A percentile compares a stretch with the other conserved stretches of the same genome.
Evolutionary conservation across 768 basidiomycete species (phyloP).

Genomic region (Coprinopsis cinerea): DNA sequence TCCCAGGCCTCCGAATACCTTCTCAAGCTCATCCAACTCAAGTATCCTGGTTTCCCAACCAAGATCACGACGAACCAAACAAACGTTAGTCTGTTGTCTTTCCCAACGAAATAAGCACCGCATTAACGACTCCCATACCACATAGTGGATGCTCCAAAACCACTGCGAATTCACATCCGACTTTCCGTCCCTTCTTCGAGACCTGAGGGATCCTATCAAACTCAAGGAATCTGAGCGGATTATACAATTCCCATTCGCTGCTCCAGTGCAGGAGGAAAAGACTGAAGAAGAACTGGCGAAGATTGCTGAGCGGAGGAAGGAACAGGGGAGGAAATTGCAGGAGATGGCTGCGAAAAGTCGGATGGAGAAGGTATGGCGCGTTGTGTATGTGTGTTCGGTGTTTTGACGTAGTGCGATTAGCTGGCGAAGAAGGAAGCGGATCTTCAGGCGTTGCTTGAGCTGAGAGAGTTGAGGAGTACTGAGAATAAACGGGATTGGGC

Average conservation of each 20-base stretch:
- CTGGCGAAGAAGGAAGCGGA: conserved; percentile 73
- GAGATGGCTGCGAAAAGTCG: conserved; percentile 85
- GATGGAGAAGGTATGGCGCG: conserved; percentile 73
- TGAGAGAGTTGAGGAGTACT: conserved; percentile 56
- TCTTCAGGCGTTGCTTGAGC: conserved; percentile 52
- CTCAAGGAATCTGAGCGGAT: conserved; percentile 64
- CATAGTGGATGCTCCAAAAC: conserved; percentile 90
- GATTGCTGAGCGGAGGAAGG: conserved; percentile 72
- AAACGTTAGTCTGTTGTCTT: conserved; percentile 42
- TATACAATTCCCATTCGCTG: conserved; percentile 82
- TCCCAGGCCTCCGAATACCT: conserved; percentile 88
- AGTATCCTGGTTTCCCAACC: conserved; percentile 90
- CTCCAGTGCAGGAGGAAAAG: conserved; percentile 68
- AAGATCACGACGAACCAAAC: conserved; percentile 75
- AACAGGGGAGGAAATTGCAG: conserved; percentile 84
- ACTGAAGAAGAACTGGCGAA: conserved; percentile 84
- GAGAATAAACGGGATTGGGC: conserved; percentile 73
- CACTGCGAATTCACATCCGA: conserved; percentile 81
- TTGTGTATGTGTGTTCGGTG: too few species aligned
- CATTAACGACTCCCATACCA: neutral
- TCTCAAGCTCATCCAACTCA: conserved; percentile 89
- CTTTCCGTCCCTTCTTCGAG: conserved; percentile 62
- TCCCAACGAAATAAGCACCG: neutral
- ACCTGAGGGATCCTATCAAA: conserved; percentile 58
- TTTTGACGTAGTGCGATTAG: too few species aligned